Conservation (phyloP, 805 yeast genomes). For the Phaffomyces opuntiae region DNA sequence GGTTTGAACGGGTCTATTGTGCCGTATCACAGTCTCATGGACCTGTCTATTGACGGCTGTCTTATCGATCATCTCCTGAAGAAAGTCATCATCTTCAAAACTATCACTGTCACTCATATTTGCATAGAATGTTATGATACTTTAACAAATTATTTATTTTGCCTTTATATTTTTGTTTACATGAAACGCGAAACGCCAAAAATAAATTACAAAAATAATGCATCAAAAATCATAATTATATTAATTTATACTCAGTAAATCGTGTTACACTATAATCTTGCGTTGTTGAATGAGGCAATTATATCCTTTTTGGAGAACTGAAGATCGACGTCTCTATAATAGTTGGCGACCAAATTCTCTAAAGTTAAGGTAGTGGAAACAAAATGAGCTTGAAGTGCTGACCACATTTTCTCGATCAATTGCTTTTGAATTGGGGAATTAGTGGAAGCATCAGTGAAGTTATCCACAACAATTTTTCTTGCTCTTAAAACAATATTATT, state of each 20-base stretch:
- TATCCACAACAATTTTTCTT: conserved; percentile 48
- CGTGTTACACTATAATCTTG: conserved; percentile 10
- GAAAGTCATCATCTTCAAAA: conserved; percentile 24
- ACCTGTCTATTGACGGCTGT: conserved; percentile 27
- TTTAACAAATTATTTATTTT: neutral
- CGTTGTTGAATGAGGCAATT: conserved; percentile 42
- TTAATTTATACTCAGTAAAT: neutral
- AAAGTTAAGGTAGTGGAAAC: conserved; percentile 49
- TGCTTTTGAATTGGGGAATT: conserved; percentile 41
- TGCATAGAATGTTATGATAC: no score
- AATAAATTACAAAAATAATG: neutral
- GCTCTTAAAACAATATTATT: conserved; percentile 46
- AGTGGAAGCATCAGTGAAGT: conserved; percentile 30
- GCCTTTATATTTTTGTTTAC: conserved; percentile 1
- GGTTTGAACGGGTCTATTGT: conserved; percentile 27
- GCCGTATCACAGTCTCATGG: conserved; percentile 24
- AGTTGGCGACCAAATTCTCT: conserved; percentile 45
- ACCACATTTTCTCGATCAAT: conserved; percentile 60
- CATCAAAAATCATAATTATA: neutral
- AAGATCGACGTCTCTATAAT: conserved; percentile 42
- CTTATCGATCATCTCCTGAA: conserved; percentile 20
- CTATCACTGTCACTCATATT: conserved; percentile 16
- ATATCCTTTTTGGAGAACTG: conserved; percentile 50
- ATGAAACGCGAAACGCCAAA: conserved; percentile 1
- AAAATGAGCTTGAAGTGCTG: conserved; percentile 58